Percentiles rank a stretch among this genome's conserved stretches.
These are phyloP conservation scores for Pilaira anomala DNA, from an alignment of 192 early-diverging fungal species.

Conservation along the genomic window DNA sequence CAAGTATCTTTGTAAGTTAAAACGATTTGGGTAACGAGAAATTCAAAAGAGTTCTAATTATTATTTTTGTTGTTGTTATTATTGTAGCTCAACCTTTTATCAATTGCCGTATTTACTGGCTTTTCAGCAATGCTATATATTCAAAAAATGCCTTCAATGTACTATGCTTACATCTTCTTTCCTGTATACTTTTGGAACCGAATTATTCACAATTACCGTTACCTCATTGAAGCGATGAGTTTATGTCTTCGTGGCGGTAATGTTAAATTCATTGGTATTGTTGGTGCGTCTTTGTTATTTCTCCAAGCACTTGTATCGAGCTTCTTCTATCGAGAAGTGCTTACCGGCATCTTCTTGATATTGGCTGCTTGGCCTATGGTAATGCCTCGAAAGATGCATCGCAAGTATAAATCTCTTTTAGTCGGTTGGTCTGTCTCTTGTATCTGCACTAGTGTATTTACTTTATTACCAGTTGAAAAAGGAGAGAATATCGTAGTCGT, in stretches of 20 bases:
- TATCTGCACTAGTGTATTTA: conserved; percentile 76
- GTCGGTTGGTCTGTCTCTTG: conserved; percentile 65
- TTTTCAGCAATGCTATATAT: conserved; percentile 61
- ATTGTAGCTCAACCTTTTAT: conserved; percentile 21
- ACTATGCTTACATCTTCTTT: conserved; percentile 87
- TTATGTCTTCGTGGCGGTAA: conserved; percentile 17
- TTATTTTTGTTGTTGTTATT: no score
- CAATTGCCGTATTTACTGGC: background rate
- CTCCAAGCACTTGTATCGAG: conserved; percentile 82
- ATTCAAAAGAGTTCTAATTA: background rate
- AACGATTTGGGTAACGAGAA: background rate
- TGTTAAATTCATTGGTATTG: conserved; percentile 33
- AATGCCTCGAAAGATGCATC: conserved; percentile 49
- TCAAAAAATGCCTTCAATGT: conserved; percentile 77
- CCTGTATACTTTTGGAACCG: conserved; percentile 85
- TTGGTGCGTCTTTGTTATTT: conserved; percentile 55
- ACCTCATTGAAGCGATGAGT: conserved; percentile 25
- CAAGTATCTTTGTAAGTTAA: background rate
- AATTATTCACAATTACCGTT: conserved; percentile 39
- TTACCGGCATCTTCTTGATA: conserved; percentile 62
- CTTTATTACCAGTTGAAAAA: conserved; percentile 84
- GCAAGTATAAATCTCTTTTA: conserved; percentile 47
- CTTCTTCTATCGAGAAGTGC: conserved; percentile 75
- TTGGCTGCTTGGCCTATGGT: conserved; percentile 67
- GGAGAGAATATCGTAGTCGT: conserved; percentile 58